phyloP scores from a whole-genome alignment of 441 rosid species.

The Pelargonium citronellum region DNA sequence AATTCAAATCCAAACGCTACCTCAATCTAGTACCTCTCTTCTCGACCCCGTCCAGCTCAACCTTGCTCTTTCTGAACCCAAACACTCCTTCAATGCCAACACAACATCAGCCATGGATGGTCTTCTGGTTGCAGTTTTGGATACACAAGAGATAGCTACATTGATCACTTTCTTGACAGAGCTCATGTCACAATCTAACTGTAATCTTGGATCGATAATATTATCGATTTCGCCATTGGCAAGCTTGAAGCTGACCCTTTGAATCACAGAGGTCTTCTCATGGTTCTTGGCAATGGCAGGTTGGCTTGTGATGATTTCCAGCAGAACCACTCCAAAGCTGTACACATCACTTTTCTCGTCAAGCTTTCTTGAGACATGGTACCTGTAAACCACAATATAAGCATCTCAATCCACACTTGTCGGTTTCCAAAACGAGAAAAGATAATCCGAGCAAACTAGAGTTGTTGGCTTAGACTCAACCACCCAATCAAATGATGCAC shows the following conservation, averaged over 20 bases:
- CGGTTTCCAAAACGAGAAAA: neutral
- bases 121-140: neutral
- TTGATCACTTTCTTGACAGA: neutral
- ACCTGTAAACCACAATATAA: constrained; percentile 13
- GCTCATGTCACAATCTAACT: neutral
- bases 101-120: constrained; percentile 1
- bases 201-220: neutral
- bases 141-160: neutral
- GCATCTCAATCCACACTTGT: neutral
- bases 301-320: constrained; percentile 20
- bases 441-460: too few relatives aligned
- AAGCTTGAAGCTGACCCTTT: constrained; percentile 3
- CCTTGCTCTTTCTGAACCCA: neutral
- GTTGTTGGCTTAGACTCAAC: too few relatives aligned
- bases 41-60: neutral
- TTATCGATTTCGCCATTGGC: neutral
- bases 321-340: constrained; percentile 35
- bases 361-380: constrained; percentile 25
- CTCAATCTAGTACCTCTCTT: neutral
- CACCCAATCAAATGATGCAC: too few relatives aligned
- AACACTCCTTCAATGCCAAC: neutral
- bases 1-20: too few relatives aligned
- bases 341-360: constrained; percentile 34
- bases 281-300: neutral
- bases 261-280: neutral